These are phyloP conservation scores for Vickermania ingenoplastis DNA, from an alignment of 208 protist genomes.

Conservation along the genomic window DNA sequence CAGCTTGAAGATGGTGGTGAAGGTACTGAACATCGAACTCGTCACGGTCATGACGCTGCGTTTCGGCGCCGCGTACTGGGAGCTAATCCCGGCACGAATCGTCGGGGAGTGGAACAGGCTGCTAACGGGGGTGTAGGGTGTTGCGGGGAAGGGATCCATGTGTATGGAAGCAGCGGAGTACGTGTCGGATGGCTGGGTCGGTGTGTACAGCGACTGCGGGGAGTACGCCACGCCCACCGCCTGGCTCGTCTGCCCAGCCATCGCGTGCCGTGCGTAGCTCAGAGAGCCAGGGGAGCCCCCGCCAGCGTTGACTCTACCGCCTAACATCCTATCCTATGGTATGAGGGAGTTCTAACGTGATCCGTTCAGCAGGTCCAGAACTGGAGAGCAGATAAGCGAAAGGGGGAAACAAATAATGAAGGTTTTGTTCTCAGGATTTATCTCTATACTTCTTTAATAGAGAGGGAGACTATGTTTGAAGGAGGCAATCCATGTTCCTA, in stretches of 20 bases:
- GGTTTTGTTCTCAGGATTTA: not conserved
- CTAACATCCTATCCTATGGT: not conserved
- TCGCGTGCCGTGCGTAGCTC: not conserved
- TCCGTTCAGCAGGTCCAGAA: not conserved
- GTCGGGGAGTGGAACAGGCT: slow-evolving; percentile 66
- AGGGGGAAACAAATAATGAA: not conserved
- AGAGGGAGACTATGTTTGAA: too few species aligned
- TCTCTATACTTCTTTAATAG: too few species aligned
- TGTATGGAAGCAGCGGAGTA: too few species aligned
- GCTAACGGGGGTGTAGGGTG: slow-evolving; percentile 67
- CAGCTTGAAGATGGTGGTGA: slow-evolving; percentile 86
- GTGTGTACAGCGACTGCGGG: not conserved
- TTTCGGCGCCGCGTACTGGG: slow-evolving; percentile 20
- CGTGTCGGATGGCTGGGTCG: too few species aligned
- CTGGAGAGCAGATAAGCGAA: not conserved
- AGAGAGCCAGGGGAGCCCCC: not conserved
- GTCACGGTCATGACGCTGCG: slow-evolving; percentile 60
- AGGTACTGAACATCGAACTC: slow-evolving; percentile 73
- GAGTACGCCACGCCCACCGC: not conserved
- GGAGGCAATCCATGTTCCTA: too few species aligned
- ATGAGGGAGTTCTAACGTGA: not conserved
- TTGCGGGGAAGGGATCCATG: slow-evolving; percentile 74
- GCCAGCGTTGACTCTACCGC: not conserved
- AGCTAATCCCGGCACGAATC: slow-evolving; percentile 37
- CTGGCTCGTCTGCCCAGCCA: not conserved